These are phyloP conservation scores for Trametes hirsuta DNA, from an alignment of 1,284 basidiomycete species.

Conservation along the genomic window DNA sequence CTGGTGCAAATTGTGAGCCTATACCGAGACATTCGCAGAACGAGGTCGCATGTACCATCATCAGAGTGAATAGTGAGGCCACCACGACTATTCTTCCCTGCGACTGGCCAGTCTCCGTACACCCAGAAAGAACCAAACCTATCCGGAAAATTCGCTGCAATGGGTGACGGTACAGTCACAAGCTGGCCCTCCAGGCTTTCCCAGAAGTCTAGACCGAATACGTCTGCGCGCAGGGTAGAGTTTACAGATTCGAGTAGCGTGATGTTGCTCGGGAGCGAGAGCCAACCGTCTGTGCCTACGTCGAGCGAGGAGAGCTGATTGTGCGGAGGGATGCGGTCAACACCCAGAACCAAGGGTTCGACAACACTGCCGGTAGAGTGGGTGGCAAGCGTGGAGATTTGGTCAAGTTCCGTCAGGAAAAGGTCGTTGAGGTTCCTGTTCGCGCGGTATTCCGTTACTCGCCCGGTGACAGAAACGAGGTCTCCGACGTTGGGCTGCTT, in stretches of 20 bases:
- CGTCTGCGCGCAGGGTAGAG: slow-evolving; percentile 50
- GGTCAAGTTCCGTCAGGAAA: slow-evolving; percentile 52
- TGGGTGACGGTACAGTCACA: slow-evolving; percentile 56
- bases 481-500: slow-evolving; percentile 52
- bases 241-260: slow-evolving; percentile 50
- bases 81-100: slow-evolving; percentile 59
- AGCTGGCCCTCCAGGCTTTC: slow-evolving; percentile 63
- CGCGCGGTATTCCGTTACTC: slow-evolving; percentile 55
- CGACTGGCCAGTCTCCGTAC: slow-evolving; percentile 58
- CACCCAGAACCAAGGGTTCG: slow-evolving; percentile 53
- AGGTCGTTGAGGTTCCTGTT: slow-evolving; percentile 45
- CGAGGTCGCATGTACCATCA: slow-evolving; percentile 21
- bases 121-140: slow-evolving; percentile 63
- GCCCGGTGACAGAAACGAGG: slow-evolving; percentile 49
- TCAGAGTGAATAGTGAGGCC: slow-evolving; percentile 58
- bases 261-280: slow-evolving; percentile 60
- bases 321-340: slow-evolving; percentile 57
- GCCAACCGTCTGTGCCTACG: slow-evolving; percentile 53
- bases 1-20: slow-evolving; percentile 39
- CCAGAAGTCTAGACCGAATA: slow-evolving; percentile 68
- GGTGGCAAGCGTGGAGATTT: slow-evolving; percentile 47
- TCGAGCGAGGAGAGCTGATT: slow-evolving; percentile 54
- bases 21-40: not conserved
- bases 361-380: slow-evolving; percentile 52
- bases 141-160: slow-evolving; percentile 54